Evolutionary conservation across 495 filamentous ascomycete species (phyloP), one percentile per base, ranked within the genome.

Genomic region (Coniosporium apollinis): DNA sequence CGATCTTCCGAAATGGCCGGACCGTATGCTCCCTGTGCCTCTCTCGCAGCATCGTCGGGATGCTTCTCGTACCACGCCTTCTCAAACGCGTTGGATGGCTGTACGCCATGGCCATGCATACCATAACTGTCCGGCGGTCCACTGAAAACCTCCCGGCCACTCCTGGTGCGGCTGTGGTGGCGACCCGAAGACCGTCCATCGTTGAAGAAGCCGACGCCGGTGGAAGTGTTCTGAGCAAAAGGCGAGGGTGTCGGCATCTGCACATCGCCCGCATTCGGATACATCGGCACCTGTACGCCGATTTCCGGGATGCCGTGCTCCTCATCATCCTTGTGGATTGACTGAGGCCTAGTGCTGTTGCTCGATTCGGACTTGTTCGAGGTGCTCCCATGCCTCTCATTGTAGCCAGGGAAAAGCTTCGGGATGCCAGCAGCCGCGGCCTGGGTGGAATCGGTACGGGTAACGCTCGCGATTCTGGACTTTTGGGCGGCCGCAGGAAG

Each of bases 261-360:
- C 7, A 99, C 91, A 56, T 96, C 89, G 28, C 89, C 89, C 25
- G 85, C 86, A 58, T 91, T 74, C 22, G 76, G 76, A 49, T 87
- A 78, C 84, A 99, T 92, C 22, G 89, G 91, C 15, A 96, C 86
- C 46, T 83, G 70, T 49, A 74, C 66, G 24, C 85, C 85, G 42
- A 93, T 89, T 49, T 87, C 79, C 8, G 85, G 87, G 42, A 94
- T 92, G 9, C 87, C 87, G 41, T 79, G 72, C 43, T 85, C 82
- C 14, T 80, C 75, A 9, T 73, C 50, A 5, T 49, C 72, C 35
- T 65, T 34, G 64, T 64, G 35, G 49, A 66, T 21, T 48, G 57
- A 37, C 60, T 47, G 36, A 40, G 72, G 44, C 61, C 71, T 22
- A 54, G 61, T 15, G 45, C 49, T 63, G 29, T 57, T 40, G 28